Conservation (phyloP, 805 yeast species). For the Cephaloascus fragrans region DNA sequence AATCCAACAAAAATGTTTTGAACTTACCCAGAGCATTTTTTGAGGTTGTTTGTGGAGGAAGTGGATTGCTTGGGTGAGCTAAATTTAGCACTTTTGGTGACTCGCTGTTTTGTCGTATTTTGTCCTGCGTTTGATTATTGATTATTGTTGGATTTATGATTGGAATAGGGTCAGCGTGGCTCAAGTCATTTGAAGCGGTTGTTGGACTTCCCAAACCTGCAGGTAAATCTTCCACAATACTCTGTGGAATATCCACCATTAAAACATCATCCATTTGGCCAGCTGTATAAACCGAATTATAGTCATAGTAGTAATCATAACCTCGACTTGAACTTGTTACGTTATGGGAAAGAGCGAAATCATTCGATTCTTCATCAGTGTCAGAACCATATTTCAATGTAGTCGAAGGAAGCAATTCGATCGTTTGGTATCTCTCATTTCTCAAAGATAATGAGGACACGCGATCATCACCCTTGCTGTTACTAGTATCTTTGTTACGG, state of each 20-base stretch:
- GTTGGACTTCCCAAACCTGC: too few relatives aligned
- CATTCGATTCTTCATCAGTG: slow-evolving; percentile 41
- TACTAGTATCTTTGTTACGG: slow-evolving; percentile 11
- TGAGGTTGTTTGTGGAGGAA: slow-evolving; percentile 33
- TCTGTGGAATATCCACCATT: slow-evolving; percentile 38
- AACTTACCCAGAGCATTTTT: slow-evolving; percentile 25
- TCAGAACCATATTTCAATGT: slow-evolving; percentile 67
- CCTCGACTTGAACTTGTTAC: slow-evolving; percentile 66
- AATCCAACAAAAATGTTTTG: slow-evolving; percentile 25
- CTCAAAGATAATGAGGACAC: too few relatives aligned
- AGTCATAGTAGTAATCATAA: slow-evolving; percentile 70
- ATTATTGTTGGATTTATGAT: too few relatives aligned
- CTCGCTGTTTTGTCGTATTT: too few relatives aligned
- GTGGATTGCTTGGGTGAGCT: too few relatives aligned
- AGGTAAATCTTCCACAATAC: too few relatives aligned
- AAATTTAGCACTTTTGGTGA: too few relatives aligned
- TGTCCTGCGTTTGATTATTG: too few relatives aligned
- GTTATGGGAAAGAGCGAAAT: slow-evolving; percentile 59
- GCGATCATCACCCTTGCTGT: slow-evolving; percentile 16
- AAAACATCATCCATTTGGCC: slow-evolving; percentile 22
- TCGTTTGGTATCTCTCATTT: too few relatives aligned
- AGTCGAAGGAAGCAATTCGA: slow-evolving; percentile 79
- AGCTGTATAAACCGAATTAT: slow-evolving; percentile 71
- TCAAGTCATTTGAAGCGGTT: background rate
- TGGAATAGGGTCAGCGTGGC: too few relatives aligned